phyloP scores from a whole-genome alignment of 306 rosid genomes.

The Quercus mongolica region DNA sequence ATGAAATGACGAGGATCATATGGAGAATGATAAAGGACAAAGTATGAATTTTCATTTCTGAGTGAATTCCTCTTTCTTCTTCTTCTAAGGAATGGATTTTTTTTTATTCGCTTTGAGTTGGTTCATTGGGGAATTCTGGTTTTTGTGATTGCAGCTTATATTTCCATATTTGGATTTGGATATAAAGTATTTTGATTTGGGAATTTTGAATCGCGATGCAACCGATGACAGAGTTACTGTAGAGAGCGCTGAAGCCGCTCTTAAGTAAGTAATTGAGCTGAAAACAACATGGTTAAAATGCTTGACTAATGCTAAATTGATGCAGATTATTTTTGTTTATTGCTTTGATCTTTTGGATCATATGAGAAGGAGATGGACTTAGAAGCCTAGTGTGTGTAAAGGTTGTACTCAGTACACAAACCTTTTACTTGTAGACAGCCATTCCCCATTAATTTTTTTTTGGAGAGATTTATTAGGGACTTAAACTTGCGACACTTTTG shows the following conservation, averaged over 20 bases:
- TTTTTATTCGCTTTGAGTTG: not conserved
- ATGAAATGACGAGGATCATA: conserved; percentile 92
- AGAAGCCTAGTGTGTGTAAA: not conserved
- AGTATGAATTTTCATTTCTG: conserved; percentile 30
- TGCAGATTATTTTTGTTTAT: not conserved
- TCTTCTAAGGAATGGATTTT: not conserved
- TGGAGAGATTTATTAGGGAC: too few relatives aligned
- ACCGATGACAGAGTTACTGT: conserved; percentile 83
- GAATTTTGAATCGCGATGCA: conserved; percentile 81
- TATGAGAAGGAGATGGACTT: not conserved
- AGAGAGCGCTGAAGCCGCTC: conserved; percentile 92
- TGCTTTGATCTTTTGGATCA: not conserved
- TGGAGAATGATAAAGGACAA: conserved; percentile 86
- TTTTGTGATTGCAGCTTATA: conserved; percentile 68
- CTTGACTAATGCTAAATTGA: not conserved
- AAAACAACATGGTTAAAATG: not conserved
- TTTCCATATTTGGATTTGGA: conserved; percentile 82
- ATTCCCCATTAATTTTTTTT: too few relatives aligned
- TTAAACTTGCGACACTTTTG: too few relatives aligned
- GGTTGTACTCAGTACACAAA: too few relatives aligned
- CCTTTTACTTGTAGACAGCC: too few relatives aligned
- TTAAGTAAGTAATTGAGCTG: conserved; percentile 49
- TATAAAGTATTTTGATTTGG: conserved; percentile 87
- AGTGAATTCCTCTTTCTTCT: not conserved
- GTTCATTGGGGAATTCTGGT: not conserved